Base-by-base conservation (phyloP, 2,329 filamentous ascomycete genomes). In the Lachnellula arida region DNA sequence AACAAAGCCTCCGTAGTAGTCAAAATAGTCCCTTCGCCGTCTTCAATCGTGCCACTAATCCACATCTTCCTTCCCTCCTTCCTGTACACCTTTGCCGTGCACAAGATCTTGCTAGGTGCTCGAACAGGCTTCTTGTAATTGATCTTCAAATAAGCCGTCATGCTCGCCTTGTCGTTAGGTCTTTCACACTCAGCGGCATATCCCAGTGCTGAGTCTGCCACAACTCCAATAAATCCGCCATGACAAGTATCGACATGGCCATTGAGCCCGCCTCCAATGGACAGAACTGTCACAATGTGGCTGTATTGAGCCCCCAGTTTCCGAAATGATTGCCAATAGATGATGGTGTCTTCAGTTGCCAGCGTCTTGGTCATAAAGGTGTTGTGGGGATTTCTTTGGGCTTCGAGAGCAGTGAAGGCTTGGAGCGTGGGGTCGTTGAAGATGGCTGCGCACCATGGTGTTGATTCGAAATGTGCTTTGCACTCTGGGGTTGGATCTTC, bases 191-290 rank as follows among this genome's bases (percentile, higher is more conserved):
- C 60, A 2, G 51, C 54, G 5, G 55, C 55, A 34, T 40, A 57
- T 0, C 64, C 64, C 64, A 81, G 76, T 8, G 74, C 70, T 64
- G 87, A 83, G 64, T 88, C 84, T 9, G 87, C 64, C 15, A 87
- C 63, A 0, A 79, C 74, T 3, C 76, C 76, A 2, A 81, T 74
- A 40, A 86, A 76, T 1, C 84, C 84, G 22, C 84, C 84, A 65
- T 87, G 84, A n/a, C 74, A 71, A 2, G 81, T 74, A 9, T 74
- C 70, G 2, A 77, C 69, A 63, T 81, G 79, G 1, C 84, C 83
- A 60, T 81, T 81, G 37, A 86, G 59, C 14, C 76, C 78, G 8
- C 72, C 62, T 2, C 80, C 82, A 1, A 86, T 69, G 11, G 67
- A 59, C 5, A 66, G 9, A 12, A 67, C 34, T 1, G 46, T 39